Conservation (phyloP, 805 yeast genomes). For the Ogataea pignaliae region DNA sequence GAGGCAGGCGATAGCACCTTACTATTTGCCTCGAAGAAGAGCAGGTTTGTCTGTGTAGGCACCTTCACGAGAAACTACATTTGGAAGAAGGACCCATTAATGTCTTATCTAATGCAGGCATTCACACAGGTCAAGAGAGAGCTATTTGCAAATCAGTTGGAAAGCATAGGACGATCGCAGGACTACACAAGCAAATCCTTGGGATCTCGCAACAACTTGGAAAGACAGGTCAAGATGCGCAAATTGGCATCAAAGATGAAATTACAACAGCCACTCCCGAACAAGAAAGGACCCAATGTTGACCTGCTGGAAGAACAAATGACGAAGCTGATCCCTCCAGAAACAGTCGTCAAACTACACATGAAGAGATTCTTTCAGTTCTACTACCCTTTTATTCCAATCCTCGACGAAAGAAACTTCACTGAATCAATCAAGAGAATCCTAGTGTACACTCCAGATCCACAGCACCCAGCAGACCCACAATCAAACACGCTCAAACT, state of each 20-base stretch:
- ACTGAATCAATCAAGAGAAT: conserved; percentile 31
- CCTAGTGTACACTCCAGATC: conserved; percentile 13
- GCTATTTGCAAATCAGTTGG: not conserved
- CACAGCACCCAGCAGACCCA: not conserved
- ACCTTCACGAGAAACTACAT: conserved; percentile 11
- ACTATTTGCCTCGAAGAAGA: conserved; percentile 15
- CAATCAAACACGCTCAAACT: conserved; percentile 1
- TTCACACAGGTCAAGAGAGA: conserved; percentile 2
- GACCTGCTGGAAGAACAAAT: conserved; percentile 7
- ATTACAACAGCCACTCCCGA: not conserved
- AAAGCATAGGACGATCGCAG: not conserved
- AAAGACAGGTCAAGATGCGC: conserved; percentile 9
- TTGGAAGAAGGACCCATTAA: conserved; percentile 18
- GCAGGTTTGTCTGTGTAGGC: conserved; percentile 15
- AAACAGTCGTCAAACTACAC: conserved; percentile 33
- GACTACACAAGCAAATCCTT: not conserved
- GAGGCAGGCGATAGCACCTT: conserved; percentile 6
- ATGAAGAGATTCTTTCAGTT: conserved; percentile 34
- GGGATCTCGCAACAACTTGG: conserved; percentile 1
- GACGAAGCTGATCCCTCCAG: conserved; percentile 22
- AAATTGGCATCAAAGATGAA: conserved; percentile 4
- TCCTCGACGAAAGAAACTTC: conserved; percentile 39
- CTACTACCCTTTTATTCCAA: conserved; percentile 45
- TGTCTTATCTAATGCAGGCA: conserved; percentile 8
- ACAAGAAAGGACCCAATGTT: not conserved